Conservation (phyloP, 805 yeast species). For the Starmerella davenportii region DNA sequence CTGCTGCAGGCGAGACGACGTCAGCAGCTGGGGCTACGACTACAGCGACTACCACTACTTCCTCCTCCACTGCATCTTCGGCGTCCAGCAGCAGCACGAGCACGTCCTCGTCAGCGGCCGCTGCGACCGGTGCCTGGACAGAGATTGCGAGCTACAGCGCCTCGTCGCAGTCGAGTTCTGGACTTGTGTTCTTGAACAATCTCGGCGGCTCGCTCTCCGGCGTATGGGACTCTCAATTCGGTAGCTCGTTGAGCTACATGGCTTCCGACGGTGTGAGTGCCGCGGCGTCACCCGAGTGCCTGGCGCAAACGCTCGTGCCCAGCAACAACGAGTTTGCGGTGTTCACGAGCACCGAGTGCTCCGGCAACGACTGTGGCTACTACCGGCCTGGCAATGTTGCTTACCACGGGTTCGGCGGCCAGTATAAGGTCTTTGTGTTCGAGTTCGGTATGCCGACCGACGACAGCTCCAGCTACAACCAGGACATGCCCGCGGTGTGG, state of each 20-base stretch:
- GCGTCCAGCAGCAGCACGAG: conserved; percentile 12
- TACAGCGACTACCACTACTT: conserved; percentile 11
- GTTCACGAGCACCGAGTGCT: conserved; percentile 38
- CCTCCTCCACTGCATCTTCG: conserved; percentile 11
- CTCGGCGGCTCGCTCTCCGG: conserved; percentile 74
- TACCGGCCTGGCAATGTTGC: conserved; percentile 79
- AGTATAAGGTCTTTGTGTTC: conserved; percentile 68
- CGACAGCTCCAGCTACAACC: conserved; percentile 31
- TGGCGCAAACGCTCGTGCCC: conserved; percentile 47
- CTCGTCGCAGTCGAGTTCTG: conserved; percentile 49
- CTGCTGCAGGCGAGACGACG: conserved; percentile 16
- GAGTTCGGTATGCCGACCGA: conserved; percentile 88
- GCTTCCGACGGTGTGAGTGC: conserved; percentile 61
- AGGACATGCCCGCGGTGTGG: conserved; percentile 98
- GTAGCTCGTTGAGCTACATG: conserved; percentile 79
- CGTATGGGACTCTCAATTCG: conserved; percentile 68
- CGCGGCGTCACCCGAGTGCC: conserved; percentile 48
- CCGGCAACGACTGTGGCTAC: conserved; percentile 51
- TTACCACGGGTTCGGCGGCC: conserved; percentile 83
- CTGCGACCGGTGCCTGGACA: conserved; percentile 36
- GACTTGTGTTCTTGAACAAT: conserved; percentile 70
- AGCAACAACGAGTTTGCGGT: conserved; percentile 70
- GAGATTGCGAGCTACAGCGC: conserved; percentile 55
- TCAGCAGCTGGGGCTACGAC: conserved; percentile 11
- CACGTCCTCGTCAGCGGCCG: conserved; percentile 25